Conservation (phyloP, 2,329 filamentous ascomycete genomes). For the Nothopassalora personata region DNA sequence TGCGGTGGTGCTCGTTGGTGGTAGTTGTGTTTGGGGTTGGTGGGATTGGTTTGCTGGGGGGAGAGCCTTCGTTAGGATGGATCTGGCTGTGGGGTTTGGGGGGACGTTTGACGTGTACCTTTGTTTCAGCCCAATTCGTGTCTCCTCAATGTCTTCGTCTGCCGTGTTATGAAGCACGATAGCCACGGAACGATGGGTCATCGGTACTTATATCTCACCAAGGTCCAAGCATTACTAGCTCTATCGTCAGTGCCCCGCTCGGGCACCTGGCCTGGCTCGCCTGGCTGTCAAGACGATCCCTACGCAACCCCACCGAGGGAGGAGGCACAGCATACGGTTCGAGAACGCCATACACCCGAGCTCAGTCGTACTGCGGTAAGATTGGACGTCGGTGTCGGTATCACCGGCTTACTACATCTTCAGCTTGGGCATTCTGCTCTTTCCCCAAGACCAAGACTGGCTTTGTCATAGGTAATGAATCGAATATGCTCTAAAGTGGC, state of each 20-base stretch:
- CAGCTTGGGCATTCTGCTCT: not conserved
- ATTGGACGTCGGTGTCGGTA: not conserved
- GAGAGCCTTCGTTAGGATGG: not conserved
- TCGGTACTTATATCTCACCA: conserved; percentile 5
- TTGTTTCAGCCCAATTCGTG: not conserved
- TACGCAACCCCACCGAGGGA: conserved; percentile 3
- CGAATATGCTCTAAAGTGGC: too few species aligned
- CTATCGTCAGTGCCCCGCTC: conserved; percentile 6
- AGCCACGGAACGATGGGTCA: not conserved
- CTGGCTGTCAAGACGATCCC: not conserved
- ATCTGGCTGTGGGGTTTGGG: not conserved
- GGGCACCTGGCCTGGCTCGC: not conserved
- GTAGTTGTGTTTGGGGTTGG: conserved; percentile 1
- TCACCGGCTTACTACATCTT: not conserved
- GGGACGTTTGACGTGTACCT: not conserved
- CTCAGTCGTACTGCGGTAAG: not conserved
- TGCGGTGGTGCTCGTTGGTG: conserved; percentile 3
- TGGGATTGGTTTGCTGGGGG: not conserved
- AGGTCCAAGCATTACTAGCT: not conserved
- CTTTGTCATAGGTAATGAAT: too few species aligned
- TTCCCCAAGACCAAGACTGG: too few species aligned
- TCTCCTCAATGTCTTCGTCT: not conserved
- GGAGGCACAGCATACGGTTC: not conserved
- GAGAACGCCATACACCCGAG: conserved; percentile 7
- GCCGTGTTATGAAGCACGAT: not conserved